Evolutionary conservation across 805 yeast genomes (phyloP), one percentile per base, ranked within the genome.

Genomic region (Candida vartiovaarae): DNA sequence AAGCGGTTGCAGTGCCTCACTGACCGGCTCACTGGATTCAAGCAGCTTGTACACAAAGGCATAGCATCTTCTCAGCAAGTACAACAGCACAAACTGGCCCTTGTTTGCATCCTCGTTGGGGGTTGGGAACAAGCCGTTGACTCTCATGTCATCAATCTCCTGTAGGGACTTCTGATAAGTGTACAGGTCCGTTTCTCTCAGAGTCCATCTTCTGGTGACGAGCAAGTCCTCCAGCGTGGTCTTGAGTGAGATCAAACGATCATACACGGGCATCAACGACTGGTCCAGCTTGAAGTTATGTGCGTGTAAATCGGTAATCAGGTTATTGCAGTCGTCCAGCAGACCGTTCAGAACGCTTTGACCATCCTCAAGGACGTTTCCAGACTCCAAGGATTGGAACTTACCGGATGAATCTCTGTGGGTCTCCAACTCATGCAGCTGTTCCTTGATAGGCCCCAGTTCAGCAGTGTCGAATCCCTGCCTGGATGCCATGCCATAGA

Each of bases 121-220:
- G 1, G 59, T 44, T 15, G 70, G 64, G 50, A 83, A 82, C 50
- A 71, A 71, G 4, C 86, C 86, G 42, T 75, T 69, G 6, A 81
- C 72, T 55, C 96, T 72, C 49, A 74, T 60, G 41, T 80, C 83
- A 60, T 91, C 96, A 48, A 93, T 80, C 45, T 71, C 75, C 55
- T 78, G 81, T 49, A 93, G 70, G 49, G 73, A 72, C 56, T 82
- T 79, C 64, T 89, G 95, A 61, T 85, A 90, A 39, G 75, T 73
- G 66, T 84, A 93, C 48, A 93, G 71, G 65, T 93, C 99, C 0
- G 99, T 93, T 57, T 90, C 96, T 58, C 99, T 78, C 67, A 93
- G 70, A 2, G 98, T 91, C 99, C 99, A 93, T 62, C 99, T 77
- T 64, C 96, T 81, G 3, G 99, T 93, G 37, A 93, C 79, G 54